Evolutionary conservation across 148 eudicot species (phyloP), one percentile per base, ranked within the genome.

Genomic region (Amaranthus palmeri): DNA sequence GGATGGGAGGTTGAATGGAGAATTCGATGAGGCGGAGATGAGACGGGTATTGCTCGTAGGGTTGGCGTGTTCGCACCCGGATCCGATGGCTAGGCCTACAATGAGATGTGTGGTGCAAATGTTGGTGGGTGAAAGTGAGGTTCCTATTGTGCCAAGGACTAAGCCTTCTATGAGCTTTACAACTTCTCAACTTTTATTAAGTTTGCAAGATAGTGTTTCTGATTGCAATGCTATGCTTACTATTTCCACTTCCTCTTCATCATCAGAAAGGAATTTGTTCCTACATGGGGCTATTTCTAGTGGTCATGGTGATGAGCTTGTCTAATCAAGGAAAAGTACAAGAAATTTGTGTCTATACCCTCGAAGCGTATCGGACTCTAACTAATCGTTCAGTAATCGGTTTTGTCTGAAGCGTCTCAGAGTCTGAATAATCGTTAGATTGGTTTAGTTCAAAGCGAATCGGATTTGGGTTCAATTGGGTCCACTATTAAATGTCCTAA

Each of bases 141-240:
- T 84, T 52, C 96, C 96, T 7, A 51, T 88, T 51, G 96, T 91
- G 7, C 88, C 93, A 18, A 83, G 81, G 56, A 66, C 85, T 14
- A 88, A 78, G 76, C 96, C 96, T 56, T 74, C 83, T 4, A 66
- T 78, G 78, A 90, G 82, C 46, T 86, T 88, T 60, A 88, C 81
- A 61, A 90, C 96, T 18, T 88, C 92, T 6, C 83, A 90, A 54
- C 79, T 90, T 10, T 52, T 90, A 6, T 51, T 86, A 70, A 90
- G 75, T 71, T 84, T 90, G 85, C 96, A 90, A 69, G 96, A 90
- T 42, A 90, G 88, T 76, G 92, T 90, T 11, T 88, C 92, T 46
- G 96, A 90, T 70, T 80, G 86, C 76, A 90, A 90, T 83, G 91
- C 80, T 17, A 72, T 90, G 92, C 76, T 88, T 67, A 84, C 80